Evolutionary conservation across 495 filamentous ascomycete species (phyloP), one percentile per base, ranked within the genome.

Genomic region (Cudoniella acicularis): DNA sequence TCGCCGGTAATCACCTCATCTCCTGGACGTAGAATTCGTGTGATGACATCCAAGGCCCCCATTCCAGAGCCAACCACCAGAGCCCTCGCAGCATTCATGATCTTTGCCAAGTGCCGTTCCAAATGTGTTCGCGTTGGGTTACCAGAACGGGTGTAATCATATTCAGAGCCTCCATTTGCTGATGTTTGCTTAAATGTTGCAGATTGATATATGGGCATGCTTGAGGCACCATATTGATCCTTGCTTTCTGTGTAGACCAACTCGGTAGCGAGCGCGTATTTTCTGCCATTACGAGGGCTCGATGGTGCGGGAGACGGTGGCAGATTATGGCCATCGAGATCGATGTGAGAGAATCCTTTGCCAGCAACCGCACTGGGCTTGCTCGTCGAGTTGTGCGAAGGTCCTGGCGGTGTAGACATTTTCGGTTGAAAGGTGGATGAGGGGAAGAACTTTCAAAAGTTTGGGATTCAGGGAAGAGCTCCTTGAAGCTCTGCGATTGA

Each of bases 1-100:
- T 98, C 93, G 20, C 94, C 94, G 4, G 94, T 96, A 48, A 98
- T 87, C 23, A 98, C 95, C 69, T 98, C 95, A 68, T 98, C 94
- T 43, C 94, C 95, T 0, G 95, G 94, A 59, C 88, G 85, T 17
- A 98, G 79, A 9, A 98, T 79, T 43, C 94, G 88, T n/a, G 91
- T 95, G 57, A 98, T 96, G 43, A 98, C 94, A 69, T 98, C 94
- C 64, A 98, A 74, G 13, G 95, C 94, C 48, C 90, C 94, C 94
- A 98, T 98, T 56, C 94, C 94, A 18, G 92, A 96, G 17, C 91
- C 88, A 25, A 98, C 93, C 52, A 93, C 92, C 42, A 98, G 85
- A 3, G 90, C 89, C 49, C 95, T 89, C 68, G 84, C 85, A 13
- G 95, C 94, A 60, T 87, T 87, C 95, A 98, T 98, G 73, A 98